Evolutionary conservation across 805 yeast species (phyloP), one percentile per base, ranked within the genome.

Genomic region (Yarrowia bubula): DNA sequence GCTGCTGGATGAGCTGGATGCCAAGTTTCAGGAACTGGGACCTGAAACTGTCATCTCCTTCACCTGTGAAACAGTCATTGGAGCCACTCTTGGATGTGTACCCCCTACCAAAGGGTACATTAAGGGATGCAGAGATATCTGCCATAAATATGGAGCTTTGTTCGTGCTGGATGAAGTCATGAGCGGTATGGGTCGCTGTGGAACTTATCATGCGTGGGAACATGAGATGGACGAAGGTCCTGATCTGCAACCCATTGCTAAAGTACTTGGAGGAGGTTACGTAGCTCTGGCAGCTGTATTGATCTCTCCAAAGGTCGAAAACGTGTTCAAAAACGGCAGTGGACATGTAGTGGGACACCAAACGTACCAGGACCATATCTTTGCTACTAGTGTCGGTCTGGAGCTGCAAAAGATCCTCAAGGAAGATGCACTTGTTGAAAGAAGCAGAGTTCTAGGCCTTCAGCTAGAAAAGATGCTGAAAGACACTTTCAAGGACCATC

Each of bases 161-260:
- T 74, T 83, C 69, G 76, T 81, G 74, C 73, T 82, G 57, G 86
- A 83, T 69, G 86, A 84, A 73, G 83, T 83, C 48, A 82, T 83
- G 85, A 81, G 84, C 70, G 86, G 86, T 33, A 78, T 81, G 43
- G 86, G 86, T 17, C 78, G 86, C 68, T 74, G 79, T 68, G 85
- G 85, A 41, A 77, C 78, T 33, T 76, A 77, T 66, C 77, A 75
- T 73, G 81, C 81, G 66, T 81, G 82, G 79, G 10, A 51, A 6
- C 14, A 22, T 17, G 82, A 80, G 69, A 78, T 78, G 68, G 78
- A 74, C 31, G 78, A 73, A 47, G 74, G 79, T 14, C 85, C 85
- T 66, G 84, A 82, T 69, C 74, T 82, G 38, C 83, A 81, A 69
- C 77, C 79, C 3, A 8, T 51, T 1, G 58, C 58, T 0, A 51